phyloP scores from a whole-genome alignment of 805 yeast species.

The Kuraishia capsulata region DNA sequence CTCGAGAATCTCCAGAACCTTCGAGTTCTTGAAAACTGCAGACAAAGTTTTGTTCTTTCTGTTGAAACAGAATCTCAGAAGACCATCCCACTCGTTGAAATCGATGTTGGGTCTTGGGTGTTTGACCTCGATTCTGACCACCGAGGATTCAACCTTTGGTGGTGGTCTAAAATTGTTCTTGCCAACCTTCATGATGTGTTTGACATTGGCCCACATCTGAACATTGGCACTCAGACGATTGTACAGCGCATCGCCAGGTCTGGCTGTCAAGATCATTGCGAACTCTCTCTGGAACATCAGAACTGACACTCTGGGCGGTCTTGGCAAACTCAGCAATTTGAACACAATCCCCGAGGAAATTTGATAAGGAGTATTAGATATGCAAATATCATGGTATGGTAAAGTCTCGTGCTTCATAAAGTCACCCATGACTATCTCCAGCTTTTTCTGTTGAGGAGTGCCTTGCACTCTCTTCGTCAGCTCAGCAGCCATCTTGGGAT shows the following conservation, averaged over 20 bases:
- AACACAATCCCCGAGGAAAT: slow-evolving; percentile 95
- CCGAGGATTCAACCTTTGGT: slow-evolving; percentile 96
- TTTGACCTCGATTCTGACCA: slow-evolving; percentile 88
- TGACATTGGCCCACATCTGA: slow-evolving; percentile 99
- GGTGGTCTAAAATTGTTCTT: slow-evolving; percentile 96
- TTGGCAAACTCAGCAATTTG: slow-evolving; percentile 81
- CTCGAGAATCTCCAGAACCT: slow-evolving; percentile 74
- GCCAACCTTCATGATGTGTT: slow-evolving; percentile 98
- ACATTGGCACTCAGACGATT: slow-evolving; percentile 94
- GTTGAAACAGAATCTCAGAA: slow-evolving; percentile 82
- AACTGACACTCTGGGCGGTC: slow-evolving; percentile 90
- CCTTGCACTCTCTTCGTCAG: slow-evolving; percentile 96
- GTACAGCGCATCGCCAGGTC: slow-evolving; percentile 93
- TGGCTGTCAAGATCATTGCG: slow-evolving; percentile 84
- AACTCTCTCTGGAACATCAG: slow-evolving; percentile 98
- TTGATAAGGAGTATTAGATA: slow-evolving; percentile 96
- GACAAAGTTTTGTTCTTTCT: slow-evolving; percentile 89
- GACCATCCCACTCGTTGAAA: slow-evolving; percentile 95
- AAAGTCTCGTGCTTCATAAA: slow-evolving; percentile 84
- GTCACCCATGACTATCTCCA: slow-evolving; percentile 90
- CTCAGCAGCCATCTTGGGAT: slow-evolving; percentile 99
- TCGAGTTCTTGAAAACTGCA: slow-evolving; percentile 82
- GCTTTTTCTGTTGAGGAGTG: slow-evolving; percentile 84
- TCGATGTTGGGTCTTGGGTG: slow-evolving; percentile 91
- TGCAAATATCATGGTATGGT: slow-evolving; percentile 93